Evolutionary conservation across 805 yeast genomes (phyloP).

Genomic region (Candida wancherniae): DNA sequence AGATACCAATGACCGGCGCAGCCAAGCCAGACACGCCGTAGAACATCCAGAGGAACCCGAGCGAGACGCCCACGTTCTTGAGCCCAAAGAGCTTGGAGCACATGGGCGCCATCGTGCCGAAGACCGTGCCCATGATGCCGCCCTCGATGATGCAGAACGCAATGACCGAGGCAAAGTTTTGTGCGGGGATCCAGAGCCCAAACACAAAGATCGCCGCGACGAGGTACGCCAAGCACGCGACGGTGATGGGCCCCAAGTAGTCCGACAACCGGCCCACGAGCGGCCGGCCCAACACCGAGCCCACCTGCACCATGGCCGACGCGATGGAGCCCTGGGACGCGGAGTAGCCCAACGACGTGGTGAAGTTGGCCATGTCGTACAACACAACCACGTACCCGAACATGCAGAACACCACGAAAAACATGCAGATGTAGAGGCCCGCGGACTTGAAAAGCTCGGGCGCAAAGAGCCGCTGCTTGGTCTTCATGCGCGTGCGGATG

Average conservation of each 20-base stretch:
- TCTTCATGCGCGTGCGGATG: constrained; percentile 15
- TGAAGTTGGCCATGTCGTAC: constrained; percentile 56
- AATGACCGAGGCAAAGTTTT: constrained; percentile 52
- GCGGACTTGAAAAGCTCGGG: constrained; percentile 29
- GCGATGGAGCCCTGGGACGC: constrained; percentile 53
- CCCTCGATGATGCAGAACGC: constrained; percentile 52
- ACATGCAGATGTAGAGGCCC: constrained; percentile 39
- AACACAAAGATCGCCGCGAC: constrained; percentile 26
- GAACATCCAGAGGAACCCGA: constrained; percentile 51
- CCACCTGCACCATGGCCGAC: constrained; percentile 57
- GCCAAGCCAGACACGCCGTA: constrained; percentile 48
- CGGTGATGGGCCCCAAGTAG: constrained; percentile 47
- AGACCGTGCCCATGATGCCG: constrained; percentile 55
- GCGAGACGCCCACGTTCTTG: constrained; percentile 43
- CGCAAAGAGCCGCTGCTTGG: constrained; percentile 37
- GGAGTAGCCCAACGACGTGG: constrained; percentile 55
- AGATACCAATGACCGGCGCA: constrained; percentile 58
- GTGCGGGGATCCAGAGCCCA: constrained; percentile 39
- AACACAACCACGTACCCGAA: constrained; percentile 59
- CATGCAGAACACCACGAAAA: constrained; percentile 44
- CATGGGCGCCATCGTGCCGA: constrained; percentile 51
- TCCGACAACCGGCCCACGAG: constrained; percentile 49
- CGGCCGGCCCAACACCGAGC: constrained; percentile 55
- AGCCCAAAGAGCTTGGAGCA: constrained; percentile 52
- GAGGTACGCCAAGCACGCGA: constrained; percentile 24